These are phyloP conservation scores for Monosporozyma siamensis DNA, from an alignment of 805 yeast species.

Conservation along the genomic window DNA sequence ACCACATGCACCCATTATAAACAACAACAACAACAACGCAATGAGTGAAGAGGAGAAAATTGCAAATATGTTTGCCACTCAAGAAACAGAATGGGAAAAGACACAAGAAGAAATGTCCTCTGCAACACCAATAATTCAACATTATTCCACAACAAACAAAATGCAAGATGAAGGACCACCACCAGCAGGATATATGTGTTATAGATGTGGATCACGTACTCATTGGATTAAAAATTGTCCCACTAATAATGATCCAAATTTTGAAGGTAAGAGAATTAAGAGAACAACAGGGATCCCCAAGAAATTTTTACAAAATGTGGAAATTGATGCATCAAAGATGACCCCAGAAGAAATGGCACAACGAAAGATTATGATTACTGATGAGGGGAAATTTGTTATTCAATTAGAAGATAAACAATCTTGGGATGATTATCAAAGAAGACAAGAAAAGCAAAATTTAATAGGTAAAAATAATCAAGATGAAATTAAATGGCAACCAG, in stretches of 20 bases:
- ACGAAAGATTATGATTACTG: conserved; percentile 71
- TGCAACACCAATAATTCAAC: conserved; percentile 68
- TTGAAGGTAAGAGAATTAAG: conserved; percentile 85
- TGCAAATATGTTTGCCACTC: conserved; percentile 83
- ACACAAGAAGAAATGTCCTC: conserved; percentile 86
- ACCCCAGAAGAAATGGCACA: conserved; percentile 56
- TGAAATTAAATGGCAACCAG: conserved; percentile 39
- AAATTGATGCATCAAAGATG: conserved; percentile 37
- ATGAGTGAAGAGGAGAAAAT: conserved; percentile 80
- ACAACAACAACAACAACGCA: conserved; percentile 31
- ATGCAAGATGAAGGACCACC: conserved; percentile 66
- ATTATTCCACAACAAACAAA: no score
- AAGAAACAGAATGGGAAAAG: conserved; percentile 89
- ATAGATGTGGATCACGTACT: conserved; percentile 90
- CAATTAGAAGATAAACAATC: conserved; percentile 91
- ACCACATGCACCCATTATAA: no score
- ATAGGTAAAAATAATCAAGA: conserved; percentile 29
- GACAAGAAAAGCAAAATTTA: conserved; percentile 31
- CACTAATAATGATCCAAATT: conserved; percentile 81
- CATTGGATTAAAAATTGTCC: conserved; percentile 98
- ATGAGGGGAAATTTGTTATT: conserved; percentile 89
- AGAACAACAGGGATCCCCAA: conserved; percentile 97
- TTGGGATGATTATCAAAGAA: conserved; percentile 80
- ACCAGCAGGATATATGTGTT: conserved; percentile 94
- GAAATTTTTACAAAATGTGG: conserved; percentile 78